Conservation (phyloP, 139 green algal species). For the Chlorella sp. region DNA sequence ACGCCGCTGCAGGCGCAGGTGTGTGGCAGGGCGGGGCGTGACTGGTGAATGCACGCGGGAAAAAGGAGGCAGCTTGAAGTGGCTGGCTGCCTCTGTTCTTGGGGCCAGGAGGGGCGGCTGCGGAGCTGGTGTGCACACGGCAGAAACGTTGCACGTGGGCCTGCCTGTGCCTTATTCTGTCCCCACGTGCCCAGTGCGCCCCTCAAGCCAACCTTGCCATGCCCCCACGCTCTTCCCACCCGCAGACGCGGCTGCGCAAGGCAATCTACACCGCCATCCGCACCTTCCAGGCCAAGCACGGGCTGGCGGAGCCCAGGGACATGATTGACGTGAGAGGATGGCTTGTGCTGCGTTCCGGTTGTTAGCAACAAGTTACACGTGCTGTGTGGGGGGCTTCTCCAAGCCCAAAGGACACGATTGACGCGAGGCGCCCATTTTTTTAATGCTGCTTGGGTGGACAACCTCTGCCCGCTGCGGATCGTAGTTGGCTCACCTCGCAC, state of each 20-base stretch:
- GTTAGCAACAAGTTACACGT: too few species aligned
- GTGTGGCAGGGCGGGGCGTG: neutral
- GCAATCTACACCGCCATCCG: constrained; percentile 7
- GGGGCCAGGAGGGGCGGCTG: too few species aligned
- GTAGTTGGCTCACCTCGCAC: too few species aligned
- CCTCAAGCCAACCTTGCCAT: neutral
- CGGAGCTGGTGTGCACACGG: neutral
- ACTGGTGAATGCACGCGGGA: neutral
- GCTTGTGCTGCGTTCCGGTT: too few species aligned
- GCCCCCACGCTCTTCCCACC: neutral
- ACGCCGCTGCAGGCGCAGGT: constrained; percentile 42
- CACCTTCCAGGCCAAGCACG: neutral
- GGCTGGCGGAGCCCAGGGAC: neutral
- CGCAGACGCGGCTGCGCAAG: constrained; percentile 26
- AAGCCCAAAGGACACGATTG: too few species aligned
- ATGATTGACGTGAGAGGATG: constrained; percentile 64
- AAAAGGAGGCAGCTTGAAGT: neutral
- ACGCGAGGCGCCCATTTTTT: too few species aligned
- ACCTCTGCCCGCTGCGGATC: too few species aligned
- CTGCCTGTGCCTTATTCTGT: neutral
- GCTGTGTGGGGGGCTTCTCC: too few species aligned
- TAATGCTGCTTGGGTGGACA: too few species aligned
- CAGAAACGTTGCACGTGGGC: neutral
- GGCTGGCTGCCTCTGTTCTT: too few species aligned
- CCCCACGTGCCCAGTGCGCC: neutral